Base-by-base conservation (phyloP, 1,139 yeast genomes). In the Candida frijolesensis region DNA sequence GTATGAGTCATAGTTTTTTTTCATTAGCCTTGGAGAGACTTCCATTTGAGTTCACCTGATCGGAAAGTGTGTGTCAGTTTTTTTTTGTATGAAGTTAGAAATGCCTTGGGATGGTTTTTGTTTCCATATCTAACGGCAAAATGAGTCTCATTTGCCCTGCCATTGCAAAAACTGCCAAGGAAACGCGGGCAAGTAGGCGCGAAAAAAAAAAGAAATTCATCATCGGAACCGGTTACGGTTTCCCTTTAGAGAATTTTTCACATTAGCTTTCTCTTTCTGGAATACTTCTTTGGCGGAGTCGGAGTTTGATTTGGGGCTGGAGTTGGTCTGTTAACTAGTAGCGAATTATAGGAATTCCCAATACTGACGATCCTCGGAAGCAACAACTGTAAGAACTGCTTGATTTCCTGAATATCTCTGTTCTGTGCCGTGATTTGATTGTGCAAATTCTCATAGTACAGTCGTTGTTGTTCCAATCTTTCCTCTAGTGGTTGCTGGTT, bases 341-440 rank as follows among this genome's bases (percentile, higher is more conserved):
- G 37, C 25, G 22, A 22, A 14, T 34, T 48, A 14, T 46, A 44
- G 16, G 50, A 32, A 11, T 42, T 49, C 46, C 64, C 69, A 16
- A 65, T 53, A 3, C 54, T 51, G 2, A 65, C 49, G 6, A 65
- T 43, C 40, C 64, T 50, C 0, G 70, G 68, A 9, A 66, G 50
- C 34, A 66, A 47, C 27, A 64, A 54, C 37, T 60, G 55, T 30
- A 66, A 49, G 44, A 55, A 64, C 42, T 61, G 58, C 45, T 61
- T 64, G 7, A 63, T 60, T n/a, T 58, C 60, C 4, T 27, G 45
- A 6, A 59, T 22, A 19, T 49, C 52, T 27, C 41, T 40, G 7
- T 41, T 19, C 33, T 49, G 52, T 12, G 34, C 14, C n/a, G 9
- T 29, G n/a, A 42, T 12, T 22, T 49, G 44, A 16, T 32, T 16